phyloP scores from a whole-genome alignment of 1,139 yeast genomes.

The Candida tetrigidarum region DNA sequence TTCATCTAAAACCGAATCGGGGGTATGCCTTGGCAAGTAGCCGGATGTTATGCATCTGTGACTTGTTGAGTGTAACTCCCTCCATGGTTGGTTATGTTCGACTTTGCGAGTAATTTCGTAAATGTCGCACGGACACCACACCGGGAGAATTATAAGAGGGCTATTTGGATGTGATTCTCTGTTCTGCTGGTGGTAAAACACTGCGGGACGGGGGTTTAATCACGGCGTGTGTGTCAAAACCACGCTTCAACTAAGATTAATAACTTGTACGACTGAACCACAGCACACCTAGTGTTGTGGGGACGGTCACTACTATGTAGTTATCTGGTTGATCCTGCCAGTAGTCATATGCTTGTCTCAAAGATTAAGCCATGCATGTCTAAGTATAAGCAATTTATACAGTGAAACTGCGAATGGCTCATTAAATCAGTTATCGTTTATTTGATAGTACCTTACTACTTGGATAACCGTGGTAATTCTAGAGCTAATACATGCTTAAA shows the following conservation, averaged over 20 bases:
- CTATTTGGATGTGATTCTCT: conserved; percentile 9
- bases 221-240: background rate
- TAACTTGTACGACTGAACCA: conserved; percentile 4
- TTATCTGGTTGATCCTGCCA: conserved; percentile 10
- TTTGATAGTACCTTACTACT: conserved; percentile 37
- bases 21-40: conserved; percentile 10
- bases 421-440: conserved; percentile 50
- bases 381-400: conserved; percentile 51
- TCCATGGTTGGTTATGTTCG: conserved; percentile 11
- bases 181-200: background rate
- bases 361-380: conserved; percentile 55
- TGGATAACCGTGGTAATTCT: conserved; percentile 47
- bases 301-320: conserved; percentile 3
- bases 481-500: conserved; percentile 22
- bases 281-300: too few relatives aligned
- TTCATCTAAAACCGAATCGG: conserved; percentile 7
- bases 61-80: conserved; percentile 8
- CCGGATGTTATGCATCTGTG: conserved; percentile 6
- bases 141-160: conserved; percentile 10
- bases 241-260: conserved; percentile 4
- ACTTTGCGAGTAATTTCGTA: conserved; percentile 1
- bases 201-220: background rate
- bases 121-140: conserved; percentile 10
- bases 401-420: conserved; percentile 54
- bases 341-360: conserved; percentile 42